These are phyloP conservation scores for Emergomyces africanus DNA, from an alignment of 2,329 filamentous ascomycete genomes.

Conservation along the genomic window DNA sequence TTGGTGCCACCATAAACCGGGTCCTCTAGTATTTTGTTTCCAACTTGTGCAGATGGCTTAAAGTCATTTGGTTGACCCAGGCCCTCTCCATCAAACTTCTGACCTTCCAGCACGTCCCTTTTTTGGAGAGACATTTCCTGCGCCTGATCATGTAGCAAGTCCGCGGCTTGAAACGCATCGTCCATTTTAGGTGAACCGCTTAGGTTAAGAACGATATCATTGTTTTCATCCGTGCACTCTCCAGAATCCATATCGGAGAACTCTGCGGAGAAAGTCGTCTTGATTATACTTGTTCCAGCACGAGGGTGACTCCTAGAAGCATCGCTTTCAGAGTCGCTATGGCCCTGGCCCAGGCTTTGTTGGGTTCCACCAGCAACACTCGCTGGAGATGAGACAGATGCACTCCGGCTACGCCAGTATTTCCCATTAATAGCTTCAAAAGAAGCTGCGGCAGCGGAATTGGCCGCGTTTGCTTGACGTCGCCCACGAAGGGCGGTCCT, in stretches of 20 bases:
- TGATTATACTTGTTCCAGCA: not conserved
- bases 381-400: constrained; percentile 16
- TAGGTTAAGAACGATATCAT: constrained; percentile 33
- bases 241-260: constrained; percentile 17
- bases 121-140: not conserved
- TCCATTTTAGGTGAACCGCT: constrained; percentile 1
- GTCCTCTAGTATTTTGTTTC: not conserved
- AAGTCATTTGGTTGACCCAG: not conserved
- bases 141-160: not conserved
- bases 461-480: constrained; percentile 9
- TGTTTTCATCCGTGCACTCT: constrained; percentile 24
- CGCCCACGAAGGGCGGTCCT: constrained; percentile 30
- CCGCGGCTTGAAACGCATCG: not conserved
- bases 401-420: constrained; percentile 27
- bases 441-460: not conserved
- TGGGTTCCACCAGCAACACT: constrained; percentile 10
- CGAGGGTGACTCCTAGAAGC: not conserved
- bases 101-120: not conserved
- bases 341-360: not conserved
- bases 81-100: not conserved
- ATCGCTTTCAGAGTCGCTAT: not conserved
- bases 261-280: constrained; percentile 12
- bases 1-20: not conserved
- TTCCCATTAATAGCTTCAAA: constrained; percentile 25
- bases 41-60: not conserved